Evolutionary conservation across 2,329 filamentous ascomycete species (phyloP).

Genomic region (Helotiales sp.): DNA sequence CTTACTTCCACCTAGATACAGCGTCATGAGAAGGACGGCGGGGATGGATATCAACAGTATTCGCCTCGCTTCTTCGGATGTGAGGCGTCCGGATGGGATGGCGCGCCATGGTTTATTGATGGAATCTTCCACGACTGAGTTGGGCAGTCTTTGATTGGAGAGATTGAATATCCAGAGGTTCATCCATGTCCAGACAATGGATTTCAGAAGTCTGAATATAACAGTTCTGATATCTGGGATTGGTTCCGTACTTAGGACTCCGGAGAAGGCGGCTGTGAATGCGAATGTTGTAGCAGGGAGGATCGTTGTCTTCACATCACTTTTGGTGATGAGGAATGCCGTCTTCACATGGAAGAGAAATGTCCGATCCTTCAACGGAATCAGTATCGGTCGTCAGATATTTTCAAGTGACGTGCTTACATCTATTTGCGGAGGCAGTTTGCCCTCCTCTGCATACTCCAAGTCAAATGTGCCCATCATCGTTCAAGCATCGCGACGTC

Average conservation of each 20-base stretch:
- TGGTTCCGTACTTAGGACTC: conserved; percentile 1
- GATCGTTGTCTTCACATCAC: conserved; percentile 26
- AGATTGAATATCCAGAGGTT: conserved; percentile 43
- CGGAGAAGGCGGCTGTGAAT: conserved; percentile 16
- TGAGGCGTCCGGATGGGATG: conserved; percentile 42
- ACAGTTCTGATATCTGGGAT: background rate
- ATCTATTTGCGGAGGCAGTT: conserved; percentile 14
- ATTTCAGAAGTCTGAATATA: conserved; percentile 8
- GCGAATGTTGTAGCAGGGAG: conserved; percentile 25
- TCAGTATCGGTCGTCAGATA: conserved; percentile 3
- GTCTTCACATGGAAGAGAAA: conserved; percentile 24
- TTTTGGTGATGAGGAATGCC: conserved; percentile 25
- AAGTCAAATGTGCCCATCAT: conserved; percentile 12
- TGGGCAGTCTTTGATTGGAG: conserved; percentile 40
- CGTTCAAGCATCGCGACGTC: conserved; percentile 16
- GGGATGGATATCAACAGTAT: conserved; percentile 38
- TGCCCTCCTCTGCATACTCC: conserved; percentile 20
- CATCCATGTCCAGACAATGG: conserved; percentile 34
- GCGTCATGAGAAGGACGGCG: conserved; percentile 31
- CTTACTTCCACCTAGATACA: conserved; percentile 42
- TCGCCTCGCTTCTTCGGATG: conserved; percentile 33
- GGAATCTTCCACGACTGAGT: conserved; percentile 41
- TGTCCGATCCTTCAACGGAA: background rate
- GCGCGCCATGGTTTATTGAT: conserved; percentile 45
- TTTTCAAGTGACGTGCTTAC: conserved; percentile 1